These are phyloP conservation scores for Pleoardoris graminearum DNA, from an alignment of 2,329 filamentous ascomycete species.

Conservation along the genomic window DNA sequence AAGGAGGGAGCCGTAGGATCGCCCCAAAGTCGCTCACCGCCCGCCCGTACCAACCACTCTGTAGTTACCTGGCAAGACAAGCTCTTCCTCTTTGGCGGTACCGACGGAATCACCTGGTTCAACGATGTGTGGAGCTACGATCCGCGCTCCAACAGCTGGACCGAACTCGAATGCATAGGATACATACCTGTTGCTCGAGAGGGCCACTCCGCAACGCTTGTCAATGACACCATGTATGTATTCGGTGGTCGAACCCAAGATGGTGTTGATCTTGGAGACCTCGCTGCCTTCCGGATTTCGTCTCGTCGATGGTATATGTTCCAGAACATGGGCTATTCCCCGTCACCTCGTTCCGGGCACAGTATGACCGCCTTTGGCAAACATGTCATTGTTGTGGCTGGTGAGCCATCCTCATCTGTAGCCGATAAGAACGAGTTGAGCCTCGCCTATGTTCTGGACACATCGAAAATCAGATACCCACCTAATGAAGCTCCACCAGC, in stretches of 20 bases:
- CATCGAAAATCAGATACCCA: slow-evolving; percentile 93
- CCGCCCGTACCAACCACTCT: slow-evolving; percentile 91
- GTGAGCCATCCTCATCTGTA: slow-evolving; percentile 87
- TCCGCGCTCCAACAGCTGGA: slow-evolving; percentile 78
- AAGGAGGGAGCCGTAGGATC: slow-evolving; percentile 55
- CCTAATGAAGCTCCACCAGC: slow-evolving; percentile 62
- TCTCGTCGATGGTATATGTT: slow-evolving; percentile 98
- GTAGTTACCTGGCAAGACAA: slow-evolving; percentile 91
- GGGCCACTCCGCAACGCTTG: slow-evolving; percentile 89
- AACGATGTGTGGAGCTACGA: slow-evolving; percentile 99
- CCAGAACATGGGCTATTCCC: slow-evolving; percentile 98
- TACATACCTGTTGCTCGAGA: slow-evolving; percentile 94
- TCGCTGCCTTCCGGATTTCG: slow-evolving; percentile 81
- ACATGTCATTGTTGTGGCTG: slow-evolving; percentile 87
- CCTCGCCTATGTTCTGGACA: slow-evolving; percentile 89
- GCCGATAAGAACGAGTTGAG: slow-evolving; percentile 82
- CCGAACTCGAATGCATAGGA: slow-evolving; percentile 90
- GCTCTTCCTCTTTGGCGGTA: slow-evolving; percentile 96
- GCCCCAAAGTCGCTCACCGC: slow-evolving; percentile 57
- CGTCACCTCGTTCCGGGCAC: slow-evolving; percentile 89
- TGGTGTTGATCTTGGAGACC: slow-evolving; percentile 85
- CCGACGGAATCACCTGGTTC: slow-evolving; percentile 95
- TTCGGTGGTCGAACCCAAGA: slow-evolving; percentile 96
- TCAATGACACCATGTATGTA: slow-evolving; percentile 98
- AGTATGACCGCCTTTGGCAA: slow-evolving; percentile 97